These are phyloP conservation scores for Aspergillus ustus DNA, from an alignment of 2,329 filamentous ascomycete genomes.

Conservation along the genomic window DNA sequence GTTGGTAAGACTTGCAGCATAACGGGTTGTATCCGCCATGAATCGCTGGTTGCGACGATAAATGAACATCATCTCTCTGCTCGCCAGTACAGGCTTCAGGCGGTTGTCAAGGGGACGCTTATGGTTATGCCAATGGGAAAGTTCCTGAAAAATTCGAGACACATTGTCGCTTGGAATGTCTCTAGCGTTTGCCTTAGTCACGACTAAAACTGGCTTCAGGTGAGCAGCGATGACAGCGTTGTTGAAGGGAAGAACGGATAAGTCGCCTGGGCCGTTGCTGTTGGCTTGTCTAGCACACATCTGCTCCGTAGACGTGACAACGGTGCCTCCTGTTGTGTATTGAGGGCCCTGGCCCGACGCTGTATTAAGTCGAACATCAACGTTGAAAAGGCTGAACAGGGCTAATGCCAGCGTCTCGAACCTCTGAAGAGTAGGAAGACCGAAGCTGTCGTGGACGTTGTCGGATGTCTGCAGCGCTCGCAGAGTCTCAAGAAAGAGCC, in stretches of 20 bases:
- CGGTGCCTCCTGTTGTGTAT: too few species aligned
- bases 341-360: too few species aligned
- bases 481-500: conserved; percentile 42
- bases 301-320: too few species aligned
- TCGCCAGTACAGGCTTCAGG: conserved; percentile 18
- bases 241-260: conserved; percentile 29
- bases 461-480: conserved; percentile 10
- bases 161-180: conserved; percentile 12
- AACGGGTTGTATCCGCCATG: conserved; percentile 70
- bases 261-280: not conserved
- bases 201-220: conserved; percentile 30
- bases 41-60: conserved; percentile 62
- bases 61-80: conserved; percentile 12
- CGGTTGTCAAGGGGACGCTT: conserved; percentile 32
- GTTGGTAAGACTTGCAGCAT: conserved; percentile 71
- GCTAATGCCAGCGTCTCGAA: conserved; percentile 20
- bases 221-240: conserved; percentile 35
- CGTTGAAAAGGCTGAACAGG: conserved; percentile 12
- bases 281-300: too few species aligned
- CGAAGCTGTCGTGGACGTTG: not conserved
- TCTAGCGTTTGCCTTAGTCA: conserved; percentile 17
- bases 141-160: conserved; percentile 33
- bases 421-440: conserved; percentile 16
- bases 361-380: not conserved
- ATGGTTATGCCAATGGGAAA: conserved; percentile 42